These are phyloP conservation scores for Wickerhamomyces ciferrii DNA, from an alignment of 805 yeast species.

Conservation along the genomic window DNA sequence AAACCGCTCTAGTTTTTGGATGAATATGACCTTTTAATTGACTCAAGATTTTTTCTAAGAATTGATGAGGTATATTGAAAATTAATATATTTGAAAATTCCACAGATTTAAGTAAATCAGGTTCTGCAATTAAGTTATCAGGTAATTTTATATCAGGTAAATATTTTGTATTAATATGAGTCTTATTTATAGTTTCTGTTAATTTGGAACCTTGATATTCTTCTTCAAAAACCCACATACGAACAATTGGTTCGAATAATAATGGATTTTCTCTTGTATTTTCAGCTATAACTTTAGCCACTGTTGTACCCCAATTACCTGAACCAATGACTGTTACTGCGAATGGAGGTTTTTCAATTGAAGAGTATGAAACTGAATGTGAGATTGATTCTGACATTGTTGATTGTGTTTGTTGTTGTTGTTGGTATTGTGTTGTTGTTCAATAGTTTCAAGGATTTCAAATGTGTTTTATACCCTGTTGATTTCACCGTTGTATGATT, in stretches of 20 bases:
- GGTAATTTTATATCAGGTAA: conserved; percentile 83
- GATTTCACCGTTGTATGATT: neutral
- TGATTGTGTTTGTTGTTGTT: too few species aligned
- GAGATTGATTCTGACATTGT: conserved; percentile 2
- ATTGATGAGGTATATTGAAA: conserved; percentile 96
- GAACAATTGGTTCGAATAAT: conserved; percentile 63
- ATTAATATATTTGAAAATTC: conserved; percentile 76
- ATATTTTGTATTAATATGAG: conserved; percentile 89
- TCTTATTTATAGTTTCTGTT: conserved; percentile 80
- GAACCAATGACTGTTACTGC: conserved; percentile 78
- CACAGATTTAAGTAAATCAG: conserved; percentile 70
- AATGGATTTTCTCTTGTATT: conserved; percentile 66
- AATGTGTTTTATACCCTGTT: neutral
- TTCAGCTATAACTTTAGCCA: conserved; percentile 91
- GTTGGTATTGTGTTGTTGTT: too few species aligned
- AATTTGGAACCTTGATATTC: conserved; percentile 62
- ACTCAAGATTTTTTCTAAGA: conserved; percentile 63
- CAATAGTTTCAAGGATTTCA: neutral
- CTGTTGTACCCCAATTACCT: conserved; percentile 98
- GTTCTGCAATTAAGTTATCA: conserved; percentile 73
- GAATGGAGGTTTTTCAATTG: conserved; percentile 30
- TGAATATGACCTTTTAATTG: conserved; percentile 72
- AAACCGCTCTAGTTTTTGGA: conserved; percentile 73
- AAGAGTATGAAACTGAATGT: conserved; percentile 10
- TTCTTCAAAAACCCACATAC: conserved; percentile 96